Conservation (phyloP, 2,329 filamentous ascomycete species). For the Phaeosphaeriaceae sp. region DNA sequence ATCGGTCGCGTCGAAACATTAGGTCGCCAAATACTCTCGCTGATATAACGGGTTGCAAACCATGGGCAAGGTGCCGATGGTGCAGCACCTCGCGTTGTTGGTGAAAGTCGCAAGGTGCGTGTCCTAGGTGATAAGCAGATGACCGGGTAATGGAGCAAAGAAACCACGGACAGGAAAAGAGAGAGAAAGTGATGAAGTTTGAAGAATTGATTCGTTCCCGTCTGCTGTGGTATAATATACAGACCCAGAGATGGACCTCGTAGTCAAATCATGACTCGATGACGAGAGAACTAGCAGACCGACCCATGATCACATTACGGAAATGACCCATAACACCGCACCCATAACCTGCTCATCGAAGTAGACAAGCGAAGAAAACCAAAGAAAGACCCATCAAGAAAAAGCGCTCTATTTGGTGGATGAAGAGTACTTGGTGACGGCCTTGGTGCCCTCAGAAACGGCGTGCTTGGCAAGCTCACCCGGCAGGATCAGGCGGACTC, state of each 20-base stretch:
- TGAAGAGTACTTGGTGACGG: conserved; percentile 99
- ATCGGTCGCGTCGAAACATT: too few relatives aligned
- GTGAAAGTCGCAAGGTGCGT: too few relatives aligned
- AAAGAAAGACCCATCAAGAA: conserved; percentile 52
- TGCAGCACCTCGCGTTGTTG: too few relatives aligned
- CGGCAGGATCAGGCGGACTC: conserved; percentile 93
- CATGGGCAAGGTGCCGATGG: too few relatives aligned
- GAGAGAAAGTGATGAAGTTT: conserved; percentile 38
- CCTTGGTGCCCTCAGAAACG: conserved; percentile 99
- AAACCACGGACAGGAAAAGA: too few relatives aligned
- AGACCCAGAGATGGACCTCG: conserved; percentile 46
- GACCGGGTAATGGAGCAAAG: too few relatives aligned
- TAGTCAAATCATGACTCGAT: conserved; percentile 47
- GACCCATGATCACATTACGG: conserved; percentile 61
- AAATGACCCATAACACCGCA: conserved; percentile 54
- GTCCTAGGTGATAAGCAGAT: too few relatives aligned
- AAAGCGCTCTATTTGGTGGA: conserved; percentile 86
- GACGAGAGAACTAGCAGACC: conserved; percentile 52
- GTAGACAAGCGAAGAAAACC: conserved; percentile 61
- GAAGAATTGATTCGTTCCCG: conserved; percentile 51
- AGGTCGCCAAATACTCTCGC: too few relatives aligned
- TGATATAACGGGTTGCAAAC: too few relatives aligned
- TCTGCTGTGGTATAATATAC: conserved; percentile 52
- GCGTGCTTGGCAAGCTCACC: conserved; percentile 99
- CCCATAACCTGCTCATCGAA: conserved; percentile 52